Conservation (phyloP, 345 rosid species). For the Eucalyptus pauciflora region DNA sequence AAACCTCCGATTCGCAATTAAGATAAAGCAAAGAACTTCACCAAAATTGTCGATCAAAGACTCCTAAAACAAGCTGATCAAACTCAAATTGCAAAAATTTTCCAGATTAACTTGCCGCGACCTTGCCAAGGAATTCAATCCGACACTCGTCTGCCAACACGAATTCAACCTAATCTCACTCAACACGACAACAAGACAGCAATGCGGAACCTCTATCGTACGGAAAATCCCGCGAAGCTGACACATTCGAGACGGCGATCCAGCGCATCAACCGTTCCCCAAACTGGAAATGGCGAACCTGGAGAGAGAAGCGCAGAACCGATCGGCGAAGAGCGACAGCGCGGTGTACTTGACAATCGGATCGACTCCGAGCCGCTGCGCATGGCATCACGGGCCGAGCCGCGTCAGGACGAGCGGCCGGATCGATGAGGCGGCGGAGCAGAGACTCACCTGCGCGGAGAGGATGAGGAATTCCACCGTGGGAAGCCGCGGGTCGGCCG, state of each 20-base stretch:
- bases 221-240: background rate
- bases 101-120: background rate
- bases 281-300: slow-evolving; percentile 10
- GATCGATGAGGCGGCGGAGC: background rate
- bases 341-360: slow-evolving; percentile 69
- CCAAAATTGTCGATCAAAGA: background rate
- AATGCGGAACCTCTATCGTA: background rate
- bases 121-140: background rate
- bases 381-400: too few species aligned
- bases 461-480: slow-evolving; percentile 25
- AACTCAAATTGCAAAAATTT: background rate
- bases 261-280: background rate
- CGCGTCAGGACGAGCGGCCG: background rate
- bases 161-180: background rate
- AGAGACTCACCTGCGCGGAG: slow-evolving; percentile 22
- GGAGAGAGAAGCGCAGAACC: slow-evolving; percentile 36
- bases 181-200: background rate
- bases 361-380: slow-evolving; percentile 38
- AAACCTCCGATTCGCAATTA: background rate
- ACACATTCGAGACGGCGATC: background rate
- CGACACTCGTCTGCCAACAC: background rate
- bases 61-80: background rate
- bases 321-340: slow-evolving; percentile 53
- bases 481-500: background rate
- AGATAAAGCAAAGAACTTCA: background rate